Conservation (phyloP, 1,139 yeast genomes). For the Geotrichum fermentans region DNA sequence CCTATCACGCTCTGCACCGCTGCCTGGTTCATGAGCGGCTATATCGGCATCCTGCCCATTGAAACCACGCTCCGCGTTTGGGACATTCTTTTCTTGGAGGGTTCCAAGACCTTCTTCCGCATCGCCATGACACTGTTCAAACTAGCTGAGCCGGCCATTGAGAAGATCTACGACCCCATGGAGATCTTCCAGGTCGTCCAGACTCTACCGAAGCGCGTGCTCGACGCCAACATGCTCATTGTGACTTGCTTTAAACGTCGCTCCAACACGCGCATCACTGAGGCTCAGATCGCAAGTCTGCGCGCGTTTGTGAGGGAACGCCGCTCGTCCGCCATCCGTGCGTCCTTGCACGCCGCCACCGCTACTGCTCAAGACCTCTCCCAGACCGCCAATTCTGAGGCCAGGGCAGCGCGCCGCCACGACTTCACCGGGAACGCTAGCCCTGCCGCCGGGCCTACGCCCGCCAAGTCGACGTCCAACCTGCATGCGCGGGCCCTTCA, state of each 20-base stretch:
- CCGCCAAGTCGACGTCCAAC: not conserved
- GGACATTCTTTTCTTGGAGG: conserved; percentile 94
- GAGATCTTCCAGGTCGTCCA: conserved; percentile 86
- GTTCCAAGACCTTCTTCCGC: conserved; percentile 79
- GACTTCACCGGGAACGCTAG: too few relatives aligned
- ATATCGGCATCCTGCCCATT: conserved; percentile 80
- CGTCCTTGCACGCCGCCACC: not conserved
- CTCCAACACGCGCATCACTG: conserved; percentile 71
- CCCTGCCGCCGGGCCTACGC: too few relatives aligned
- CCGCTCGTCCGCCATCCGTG: conserved; percentile 23
- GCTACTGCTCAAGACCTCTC: too few relatives aligned
- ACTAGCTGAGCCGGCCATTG: conserved; percentile 60
- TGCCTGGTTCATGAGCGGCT: conserved; percentile 96
- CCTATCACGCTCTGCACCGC: conserved; percentile 91
- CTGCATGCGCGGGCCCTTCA: not conserved
- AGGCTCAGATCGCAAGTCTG: conserved; percentile 74
- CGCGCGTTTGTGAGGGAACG: conserved; percentile 65
- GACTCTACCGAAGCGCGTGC: conserved; percentile 64
- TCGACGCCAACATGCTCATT: conserved; percentile 67
- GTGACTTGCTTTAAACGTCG: conserved; percentile 71
- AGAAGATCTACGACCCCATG: conserved; percentile 57
- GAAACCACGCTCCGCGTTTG: conserved; percentile 85
- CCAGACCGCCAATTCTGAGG: too few relatives aligned
- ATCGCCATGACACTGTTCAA: conserved; percentile 79
- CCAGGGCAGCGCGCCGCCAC: too few relatives aligned